Evolutionary conservation across 1,284 basidiomycete genomes (phyloP).

Genomic region (Spongispora temasekensis): DNA sequence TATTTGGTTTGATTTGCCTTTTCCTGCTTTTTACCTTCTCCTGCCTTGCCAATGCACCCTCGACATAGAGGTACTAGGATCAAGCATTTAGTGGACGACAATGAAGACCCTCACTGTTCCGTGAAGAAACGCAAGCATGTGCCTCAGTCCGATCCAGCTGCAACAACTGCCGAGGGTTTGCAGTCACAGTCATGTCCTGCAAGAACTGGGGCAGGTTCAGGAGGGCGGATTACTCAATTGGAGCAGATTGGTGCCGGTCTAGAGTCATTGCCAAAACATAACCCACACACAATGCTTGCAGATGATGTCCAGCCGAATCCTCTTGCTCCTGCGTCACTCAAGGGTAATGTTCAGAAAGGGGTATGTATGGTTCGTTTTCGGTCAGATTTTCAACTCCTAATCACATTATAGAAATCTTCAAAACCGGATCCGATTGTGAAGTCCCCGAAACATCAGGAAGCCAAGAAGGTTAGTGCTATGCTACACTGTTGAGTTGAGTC

Average conservation of each 20-base stretch:
- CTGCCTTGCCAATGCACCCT: background rate
- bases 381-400: background rate
- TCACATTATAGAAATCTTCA: background rate
- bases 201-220: background rate
- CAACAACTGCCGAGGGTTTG: background rate
- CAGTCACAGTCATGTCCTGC: background rate
- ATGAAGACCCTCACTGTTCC: background rate
- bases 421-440: background rate
- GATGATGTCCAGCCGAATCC: background rate
- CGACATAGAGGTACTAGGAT: background rate
- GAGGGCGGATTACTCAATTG: background rate
- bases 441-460: background rate
- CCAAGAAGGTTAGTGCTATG: background rate
- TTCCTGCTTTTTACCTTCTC: background rate
- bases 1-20: background rate
- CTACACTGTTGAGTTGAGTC: background rate
- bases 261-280: background rate
- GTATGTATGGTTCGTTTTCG: background rate
- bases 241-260: background rate
- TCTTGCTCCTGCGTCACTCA: background rate
- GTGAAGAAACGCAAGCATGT: background rate
- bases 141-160: background rate
- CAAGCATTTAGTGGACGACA: background rate
- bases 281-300: background rate
- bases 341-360: background rate